These are phyloP conservation scores for Sphaerulina populicola DNA, from an alignment of 2,329 filamentous ascomycete species.

Conservation along the genomic window DNA sequence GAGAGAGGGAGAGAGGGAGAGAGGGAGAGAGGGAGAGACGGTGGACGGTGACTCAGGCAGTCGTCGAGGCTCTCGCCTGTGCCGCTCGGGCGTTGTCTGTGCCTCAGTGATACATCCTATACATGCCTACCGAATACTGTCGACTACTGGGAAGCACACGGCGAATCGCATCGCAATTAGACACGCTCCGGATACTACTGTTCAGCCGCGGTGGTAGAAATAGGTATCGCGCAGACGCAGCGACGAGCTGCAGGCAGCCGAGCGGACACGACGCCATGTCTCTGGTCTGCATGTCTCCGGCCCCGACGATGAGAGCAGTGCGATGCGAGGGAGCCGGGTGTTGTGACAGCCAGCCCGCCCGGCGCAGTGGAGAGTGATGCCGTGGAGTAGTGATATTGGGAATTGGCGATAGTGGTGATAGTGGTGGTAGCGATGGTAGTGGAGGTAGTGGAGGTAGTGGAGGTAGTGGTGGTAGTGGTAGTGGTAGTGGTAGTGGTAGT, in stretches of 20 bases:
- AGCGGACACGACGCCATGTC: neutral
- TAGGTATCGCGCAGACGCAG: neutral
- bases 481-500: too few relatives aligned
- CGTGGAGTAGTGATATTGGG: neutral
- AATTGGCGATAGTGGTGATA: too few relatives aligned
- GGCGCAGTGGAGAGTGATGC: conserved; percentile 6
- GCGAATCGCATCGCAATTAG: neutral
- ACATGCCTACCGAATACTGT: too few relatives aligned
- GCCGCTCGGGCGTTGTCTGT: neutral
- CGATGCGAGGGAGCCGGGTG: neutral
- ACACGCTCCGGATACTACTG: neutral
- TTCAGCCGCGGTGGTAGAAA: neutral
- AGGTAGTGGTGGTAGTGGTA: too few relatives aligned
- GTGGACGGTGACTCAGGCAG: conserved; percentile 2
- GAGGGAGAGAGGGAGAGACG: neutral
- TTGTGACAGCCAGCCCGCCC: conserved; percentile 2
- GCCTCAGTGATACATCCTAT: neutral
- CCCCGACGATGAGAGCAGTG: neutral
- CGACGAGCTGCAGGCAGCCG: neutral
- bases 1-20: too few relatives aligned
- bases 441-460: too few relatives aligned
- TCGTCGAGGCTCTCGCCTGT: neutral
- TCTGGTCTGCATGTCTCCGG: neutral
- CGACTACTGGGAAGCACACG: neutral
- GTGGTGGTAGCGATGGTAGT: too few relatives aligned